Base-by-base conservation (phyloP, 345 rosid species). In the Euphorbia lathyris region DNA sequence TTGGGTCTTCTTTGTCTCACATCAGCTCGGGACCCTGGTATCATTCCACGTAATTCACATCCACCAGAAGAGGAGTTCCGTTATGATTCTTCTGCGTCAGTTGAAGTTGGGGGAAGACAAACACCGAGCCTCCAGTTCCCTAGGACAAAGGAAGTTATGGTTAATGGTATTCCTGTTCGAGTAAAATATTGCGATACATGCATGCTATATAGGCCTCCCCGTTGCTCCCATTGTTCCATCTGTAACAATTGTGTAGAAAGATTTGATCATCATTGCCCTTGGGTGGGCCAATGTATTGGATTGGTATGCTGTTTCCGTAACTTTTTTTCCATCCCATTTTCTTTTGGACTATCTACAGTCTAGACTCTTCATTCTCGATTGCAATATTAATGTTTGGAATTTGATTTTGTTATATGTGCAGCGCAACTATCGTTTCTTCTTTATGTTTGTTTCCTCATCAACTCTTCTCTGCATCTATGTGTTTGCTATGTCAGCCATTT, bases 261-360 rank as follows among this genome's bases (percentile, higher is more conserved):
- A 57, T 95, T 95, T 79, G 99, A 95, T 83, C 99, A 95, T 76
- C 98, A 95, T 76, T 95, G 99, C 77, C 98, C 98, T 17, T 95
- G 99, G 99, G 98, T 95, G 65, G 99, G 99, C 57, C 99, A 95
- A 75, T 95, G 99, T 83, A 85, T 95, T 80, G 99, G 99, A 77
- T 48, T 87, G 94, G 99, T 95, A 87, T 73, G 84, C 75, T 83
- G 58, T 65, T 73, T 32, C 51, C 55, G 4, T 66, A 29, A 60
- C 12, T 26, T 29, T 11, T 29, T 25, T 10, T 2, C 42, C 25
- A 48, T 2, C 40, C 47, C 17, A 13, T 2, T 26, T 43, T 45
- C 19, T 11, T 47, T 66, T 60, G 1, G 61, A 20, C 34, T 34
- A 11, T 48, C 12, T 64, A 34, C 0, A 12, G 12, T 48, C 12